Percentiles rank a stretch among this genome's conserved stretches.
These are phyloP conservation scores for Nematocida displodere DNA, from an alignment of 371 early-diverging fungal genomes.

Conservation along the genomic window DNA sequence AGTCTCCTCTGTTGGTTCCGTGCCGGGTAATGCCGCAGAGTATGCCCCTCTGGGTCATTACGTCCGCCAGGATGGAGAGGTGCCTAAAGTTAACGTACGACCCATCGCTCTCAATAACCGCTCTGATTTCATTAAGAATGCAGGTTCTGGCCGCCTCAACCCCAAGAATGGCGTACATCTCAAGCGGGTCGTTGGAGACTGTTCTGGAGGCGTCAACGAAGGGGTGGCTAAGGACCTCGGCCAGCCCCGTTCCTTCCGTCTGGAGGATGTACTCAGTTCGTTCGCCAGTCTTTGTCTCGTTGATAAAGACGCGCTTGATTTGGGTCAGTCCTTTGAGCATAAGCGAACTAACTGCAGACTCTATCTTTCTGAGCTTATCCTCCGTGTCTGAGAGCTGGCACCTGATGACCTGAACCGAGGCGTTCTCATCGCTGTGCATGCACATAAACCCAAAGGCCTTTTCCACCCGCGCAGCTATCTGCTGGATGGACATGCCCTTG, in stretches of 20 bases:
- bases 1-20: slow-evolving; percentile 85
- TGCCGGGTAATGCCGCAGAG: slow-evolving; percentile 95
- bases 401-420: slow-evolving; percentile 77
- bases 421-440: slow-evolving; percentile 83
- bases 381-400: slow-evolving; percentile 56
- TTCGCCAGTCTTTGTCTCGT: slow-evolving; percentile 68
- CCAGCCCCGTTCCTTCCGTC: slow-evolving; percentile 88
- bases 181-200: slow-evolving; percentile 81
- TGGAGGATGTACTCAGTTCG: slow-evolving; percentile 77
- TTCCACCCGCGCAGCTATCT: slow-evolving; percentile 69
- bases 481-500: slow-evolving; percentile 76
- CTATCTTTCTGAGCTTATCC: slow-evolving; percentile 25
- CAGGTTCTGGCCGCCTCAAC: slow-evolving; percentile 91
- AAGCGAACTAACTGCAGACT: slow-evolving; percentile 71
- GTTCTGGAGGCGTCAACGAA: slow-evolving; percentile 75
- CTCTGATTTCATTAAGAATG: slow-evolving; percentile 79
- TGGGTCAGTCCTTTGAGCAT: slow-evolving; percentile 79
- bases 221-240: slow-evolving; percentile 75
- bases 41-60: slow-evolving; percentile 89
- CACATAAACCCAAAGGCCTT: slow-evolving; percentile 69
- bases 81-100: slow-evolving; percentile 98
- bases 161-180: slow-evolving; percentile 85
- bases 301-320: slow-evolving; percentile 82
- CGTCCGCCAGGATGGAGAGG: slow-evolving; percentile 84
- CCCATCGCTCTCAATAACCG: slow-evolving; percentile 91